Evolutionary conservation across 805 yeast species (phyloP).

Genomic region (Kluyveromyces aestuarii): DNA sequence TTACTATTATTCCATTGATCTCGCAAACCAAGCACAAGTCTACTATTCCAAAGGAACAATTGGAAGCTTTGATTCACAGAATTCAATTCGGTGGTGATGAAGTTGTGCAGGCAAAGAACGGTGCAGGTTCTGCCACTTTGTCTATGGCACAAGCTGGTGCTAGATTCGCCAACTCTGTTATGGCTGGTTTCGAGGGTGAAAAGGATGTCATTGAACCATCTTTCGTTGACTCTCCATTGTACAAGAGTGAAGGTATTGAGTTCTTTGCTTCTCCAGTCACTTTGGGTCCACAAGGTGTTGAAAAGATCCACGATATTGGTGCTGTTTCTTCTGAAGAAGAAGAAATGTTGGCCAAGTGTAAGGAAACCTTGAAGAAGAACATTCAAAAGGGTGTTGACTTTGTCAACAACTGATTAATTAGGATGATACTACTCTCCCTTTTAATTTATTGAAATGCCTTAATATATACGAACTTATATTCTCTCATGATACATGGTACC

Average conservation of each 20-base stretch:
- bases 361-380: slow-evolving; percentile 84
- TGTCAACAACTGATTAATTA: slow-evolving; percentile 37
- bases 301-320: slow-evolving; percentile 72
- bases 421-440: neutral
- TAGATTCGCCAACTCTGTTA: slow-evolving; percentile 56
- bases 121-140: slow-evolving; percentile 88
- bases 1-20: slow-evolving; percentile 87
- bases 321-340: slow-evolving; percentile 68
- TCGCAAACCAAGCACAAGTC: slow-evolving; percentile 70
- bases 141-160: slow-evolving; percentile 94
- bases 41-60: slow-evolving; percentile 53
- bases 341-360: slow-evolving; percentile 70
- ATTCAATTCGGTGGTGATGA: slow-evolving; percentile 96
- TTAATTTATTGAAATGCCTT: neutral
- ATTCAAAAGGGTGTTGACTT: slow-evolving; percentile 90
- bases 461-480: neutral
- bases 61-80: slow-evolving; percentile 65
- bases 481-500: neutral
- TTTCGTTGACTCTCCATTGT: slow-evolving; percentile 74
- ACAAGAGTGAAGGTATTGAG: slow-evolving; percentile 82
- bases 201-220: slow-evolving; percentile 57
- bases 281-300: slow-evolving; percentile 86
- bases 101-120: slow-evolving; percentile 88
- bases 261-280: slow-evolving; percentile 95
- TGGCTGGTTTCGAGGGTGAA: slow-evolving; percentile 58